Base-by-base conservation (phyloP, 2,329 filamentous ascomycete species). In the Exophiala xenobiotica region DNA sequence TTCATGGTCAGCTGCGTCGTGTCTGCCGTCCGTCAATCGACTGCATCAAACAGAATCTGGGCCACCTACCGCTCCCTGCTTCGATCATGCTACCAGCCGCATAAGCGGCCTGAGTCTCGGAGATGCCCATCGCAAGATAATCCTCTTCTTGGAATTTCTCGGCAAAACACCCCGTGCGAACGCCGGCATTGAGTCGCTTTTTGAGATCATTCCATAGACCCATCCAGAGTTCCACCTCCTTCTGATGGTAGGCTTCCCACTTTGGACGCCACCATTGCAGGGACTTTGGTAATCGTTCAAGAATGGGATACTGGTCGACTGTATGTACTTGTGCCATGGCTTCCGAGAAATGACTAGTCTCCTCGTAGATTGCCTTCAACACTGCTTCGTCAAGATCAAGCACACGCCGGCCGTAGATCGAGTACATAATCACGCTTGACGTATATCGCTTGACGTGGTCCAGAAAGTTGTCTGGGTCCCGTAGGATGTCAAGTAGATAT, bases 41-140 rank as follows among this genome's bases (percentile, higher is more conserved):
- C 6, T 27, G 6, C 24, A 6, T 6, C 24, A 14, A 33, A 33
- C 11, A 33, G 9, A 33, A 33, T n/a, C n/a, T n/a, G 6, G 12
- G 2, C 12, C 12, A 26, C 40, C 24, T 31, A 50, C 38, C 46
- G 47, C 38, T 40, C 6, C 50, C 50, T 8, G 45, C 50, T 33
- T 49, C 46, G 22, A 53, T 48, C 44, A 53, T 44, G 49, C 60
- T 64, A 5, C 67, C 66, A 0, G 68, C 66, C 6, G 68, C 54
- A 31, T 66, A 69, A 1, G 67, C 65, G 3, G 64, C 66, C 53
- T 69, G 65, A 3, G 67, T 59, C 37, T 69, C 66, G 29, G 51
- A 64, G 39, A 70, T 63, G 6, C 66, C 66, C 46, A 68, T 66
- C 11, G 61, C 61, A 12, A 63, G 50, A 19, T 49, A 49, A 16